These are phyloP conservation scores for Ceriops tagal DNA, from an alignment of 345 rosid genomes.

Conservation along the genomic window DNA sequence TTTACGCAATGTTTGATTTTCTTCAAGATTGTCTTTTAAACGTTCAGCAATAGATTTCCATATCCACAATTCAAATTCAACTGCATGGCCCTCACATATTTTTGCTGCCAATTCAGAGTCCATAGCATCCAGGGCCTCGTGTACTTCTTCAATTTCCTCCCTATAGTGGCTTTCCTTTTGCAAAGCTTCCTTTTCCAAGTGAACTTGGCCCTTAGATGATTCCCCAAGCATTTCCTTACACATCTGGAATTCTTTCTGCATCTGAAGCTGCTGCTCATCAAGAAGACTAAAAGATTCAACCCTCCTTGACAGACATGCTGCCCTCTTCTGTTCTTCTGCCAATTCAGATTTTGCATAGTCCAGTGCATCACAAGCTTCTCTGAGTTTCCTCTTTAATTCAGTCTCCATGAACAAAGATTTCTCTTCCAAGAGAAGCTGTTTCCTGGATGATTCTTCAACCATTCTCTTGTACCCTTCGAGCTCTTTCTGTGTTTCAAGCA, in stretches of 20 bases:
- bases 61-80: constrained; percentile 6
- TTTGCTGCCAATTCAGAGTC: background rate
- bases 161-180: background rate
- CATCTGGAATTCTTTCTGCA: background rate
- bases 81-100: background rate
- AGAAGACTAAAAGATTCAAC: background rate
- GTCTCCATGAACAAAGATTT: background rate
- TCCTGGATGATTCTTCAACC: background rate
- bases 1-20: background rate
- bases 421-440: background rate
- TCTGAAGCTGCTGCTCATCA: background rate
- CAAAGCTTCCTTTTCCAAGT: background rate
- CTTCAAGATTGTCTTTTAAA: background rate
- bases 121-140: background rate
- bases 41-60: constrained; percentile 2
- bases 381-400: background rate
- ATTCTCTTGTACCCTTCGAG: background rate
- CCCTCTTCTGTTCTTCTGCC: background rate
- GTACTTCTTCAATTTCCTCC: background rate
- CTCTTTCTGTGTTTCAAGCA: background rate
- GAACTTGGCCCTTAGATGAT: constrained; percentile 1
- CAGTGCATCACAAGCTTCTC: constrained; percentile 3
- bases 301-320: background rate
- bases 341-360: background rate
- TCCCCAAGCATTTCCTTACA: background rate